phyloP scores from a whole-genome alignment of 371 early-diverging fungal genomes.

The Thermomucor indicae-seudaticae region DNA sequence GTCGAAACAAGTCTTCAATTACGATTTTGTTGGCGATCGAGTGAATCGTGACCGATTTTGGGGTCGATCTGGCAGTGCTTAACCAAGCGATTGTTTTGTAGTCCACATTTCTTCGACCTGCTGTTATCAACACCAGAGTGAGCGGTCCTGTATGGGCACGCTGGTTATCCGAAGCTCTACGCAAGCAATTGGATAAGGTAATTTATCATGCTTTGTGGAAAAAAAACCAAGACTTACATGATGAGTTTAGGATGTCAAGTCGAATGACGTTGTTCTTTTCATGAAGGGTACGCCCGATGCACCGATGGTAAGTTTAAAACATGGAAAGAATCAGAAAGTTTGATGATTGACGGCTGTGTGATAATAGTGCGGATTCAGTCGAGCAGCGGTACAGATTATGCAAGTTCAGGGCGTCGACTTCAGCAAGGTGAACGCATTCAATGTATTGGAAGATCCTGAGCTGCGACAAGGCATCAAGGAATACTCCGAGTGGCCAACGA shows the following conservation, averaged over 20 bases:
- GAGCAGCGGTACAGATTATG: conserved; percentile 89
- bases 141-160: conserved; percentile 31
- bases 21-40: background rate
- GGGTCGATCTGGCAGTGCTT: background rate
- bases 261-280: conserved; percentile 77
- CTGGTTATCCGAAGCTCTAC: conserved; percentile 85
- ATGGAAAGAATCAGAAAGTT: background rate
- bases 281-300: conserved; percentile 95
- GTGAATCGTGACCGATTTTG: background rate
- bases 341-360: background rate
- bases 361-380: conserved; percentile 86
- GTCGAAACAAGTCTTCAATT: background rate
- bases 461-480: conserved; percentile 92
- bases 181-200: conserved; percentile 61
- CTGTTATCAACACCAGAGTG: conserved; percentile 19
- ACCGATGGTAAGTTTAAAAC: conserved; percentile 62
- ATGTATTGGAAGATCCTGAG: conserved; percentile 88
- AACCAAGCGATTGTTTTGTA: conserved; percentile 3
- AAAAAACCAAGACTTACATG: background rate
- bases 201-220: background rate
- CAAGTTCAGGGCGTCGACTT: conserved; percentile 80
- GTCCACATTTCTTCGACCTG: conserved; percentile 38
- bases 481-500: conserved; percentile 96
- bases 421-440: conserved; percentile 68
- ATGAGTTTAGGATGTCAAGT: conserved; percentile 56